These are phyloP conservation scores for Magnolia kwangsiensis DNA, from an alignment of 164 flowering plant species.

Conservation along the genomic window DNA sequence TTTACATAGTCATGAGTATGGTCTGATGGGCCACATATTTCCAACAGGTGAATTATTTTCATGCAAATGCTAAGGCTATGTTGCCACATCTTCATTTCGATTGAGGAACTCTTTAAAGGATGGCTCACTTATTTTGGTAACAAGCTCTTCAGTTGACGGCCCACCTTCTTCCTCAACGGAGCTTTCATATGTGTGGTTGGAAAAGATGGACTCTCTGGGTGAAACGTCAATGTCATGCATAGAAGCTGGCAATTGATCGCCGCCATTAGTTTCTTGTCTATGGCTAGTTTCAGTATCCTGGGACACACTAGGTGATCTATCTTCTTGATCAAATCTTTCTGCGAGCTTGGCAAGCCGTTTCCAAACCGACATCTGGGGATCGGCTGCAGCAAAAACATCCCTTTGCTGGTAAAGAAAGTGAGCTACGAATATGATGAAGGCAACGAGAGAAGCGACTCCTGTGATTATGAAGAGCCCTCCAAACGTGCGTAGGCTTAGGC, in stretches of 20 bases:
- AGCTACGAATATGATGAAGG: not conserved
- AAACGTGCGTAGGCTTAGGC: slow-evolving; percentile 11
- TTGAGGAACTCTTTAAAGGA: not conserved
- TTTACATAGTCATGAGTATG: no score
- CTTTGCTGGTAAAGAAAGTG: not conserved
- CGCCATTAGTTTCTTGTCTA: not conserved
- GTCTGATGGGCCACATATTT: no score
- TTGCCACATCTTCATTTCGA: no score
- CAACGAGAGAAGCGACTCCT: not conserved
- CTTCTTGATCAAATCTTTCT: slow-evolving; percentile 1
- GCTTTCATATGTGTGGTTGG: not conserved
- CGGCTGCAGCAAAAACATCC: not conserved
- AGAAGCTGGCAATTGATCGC: not conserved
- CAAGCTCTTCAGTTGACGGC: not conserved
- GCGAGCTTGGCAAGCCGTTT: not conserved
- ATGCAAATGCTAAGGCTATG: no score
- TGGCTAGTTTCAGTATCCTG: not conserved
- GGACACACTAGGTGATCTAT: not conserved
- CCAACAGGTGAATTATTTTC: no score
- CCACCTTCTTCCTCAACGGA: not conserved
- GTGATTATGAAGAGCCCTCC: slow-evolving; percentile 14
- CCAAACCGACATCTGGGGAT: not conserved
- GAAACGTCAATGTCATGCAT: not conserved
- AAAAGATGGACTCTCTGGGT: not conserved
- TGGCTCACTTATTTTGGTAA: not conserved